phyloP scores from a whole-genome alignment of 2,329 filamentous ascomycete genomes.

The Talaromyces sp. region DNA sequence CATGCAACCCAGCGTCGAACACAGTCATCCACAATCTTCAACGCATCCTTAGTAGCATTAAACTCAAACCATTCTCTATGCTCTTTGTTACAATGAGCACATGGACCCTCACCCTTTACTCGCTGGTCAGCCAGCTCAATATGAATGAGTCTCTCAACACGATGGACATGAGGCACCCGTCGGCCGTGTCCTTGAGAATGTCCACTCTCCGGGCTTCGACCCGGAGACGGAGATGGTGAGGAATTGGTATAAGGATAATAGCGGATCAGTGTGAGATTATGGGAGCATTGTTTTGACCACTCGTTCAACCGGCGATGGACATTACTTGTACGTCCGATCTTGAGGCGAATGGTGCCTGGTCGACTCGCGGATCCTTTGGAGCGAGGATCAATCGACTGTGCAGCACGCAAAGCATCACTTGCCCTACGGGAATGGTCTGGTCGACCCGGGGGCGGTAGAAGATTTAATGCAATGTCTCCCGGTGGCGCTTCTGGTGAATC shows the following conservation, averaged over 20 bases:
- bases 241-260: slow-evolving; percentile 72
- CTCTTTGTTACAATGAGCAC: slow-evolving; percentile 71
- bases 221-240: slow-evolving; percentile 19
- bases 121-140: slow-evolving; percentile 66
- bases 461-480: slow-evolving; percentile 52
- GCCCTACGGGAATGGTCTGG: slow-evolving; percentile 26
- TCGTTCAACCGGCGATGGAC: slow-evolving; percentile 87
- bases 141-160: slow-evolving; percentile 85
- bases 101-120: slow-evolving; percentile 57
- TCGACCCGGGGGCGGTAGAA: slow-evolving; percentile 49
- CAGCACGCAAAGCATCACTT: slow-evolving; percentile 35
- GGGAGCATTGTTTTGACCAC: slow-evolving; percentile 89
- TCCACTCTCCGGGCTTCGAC: slow-evolving; percentile 8
- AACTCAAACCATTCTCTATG: slow-evolving; percentile 97
- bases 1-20: slow-evolving; percentile 82
- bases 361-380: slow-evolving; percentile 26
- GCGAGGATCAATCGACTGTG: slow-evolving; percentile 30
- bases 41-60: slow-evolving; percentile 63
- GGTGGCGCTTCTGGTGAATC: slow-evolving; percentile 45
- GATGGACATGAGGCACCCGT: slow-evolving; percentile 79
- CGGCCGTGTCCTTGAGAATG: slow-evolving; percentile 35
- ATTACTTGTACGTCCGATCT: slow-evolving; percentile 67
- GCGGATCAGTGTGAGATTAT: slow-evolving; percentile 78
- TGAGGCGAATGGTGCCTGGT: slow-evolving; percentile 60
- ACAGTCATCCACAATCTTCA: slow-evolving; percentile 65